Conservation (phyloP, 148 eudicot genomes). For the Amaranthus cruentus region DNA sequence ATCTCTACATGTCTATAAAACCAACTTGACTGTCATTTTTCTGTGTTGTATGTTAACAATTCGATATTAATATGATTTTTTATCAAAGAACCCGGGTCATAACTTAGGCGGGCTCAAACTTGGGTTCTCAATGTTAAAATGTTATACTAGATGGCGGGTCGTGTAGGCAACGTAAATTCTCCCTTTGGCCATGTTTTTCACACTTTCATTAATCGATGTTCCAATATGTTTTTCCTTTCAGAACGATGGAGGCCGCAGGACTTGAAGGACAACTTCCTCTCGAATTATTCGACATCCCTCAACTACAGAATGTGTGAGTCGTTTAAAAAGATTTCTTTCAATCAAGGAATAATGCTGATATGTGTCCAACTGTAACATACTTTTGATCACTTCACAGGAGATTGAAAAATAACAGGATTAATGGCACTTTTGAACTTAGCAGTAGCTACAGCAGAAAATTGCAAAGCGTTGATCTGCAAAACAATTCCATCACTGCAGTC, state of each 20-base stretch:
- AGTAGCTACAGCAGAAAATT: slow-evolving; percentile 35
- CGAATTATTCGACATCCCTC: slow-evolving; percentile 54
- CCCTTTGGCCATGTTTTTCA: no score
- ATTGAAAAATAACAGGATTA: slow-evolving; percentile 38
- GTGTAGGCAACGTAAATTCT: no score
- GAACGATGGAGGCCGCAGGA: slow-evolving; percentile 54
- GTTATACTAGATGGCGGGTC: no score
- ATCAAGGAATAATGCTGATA: neutral
- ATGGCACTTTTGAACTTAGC: slow-evolving; percentile 38
- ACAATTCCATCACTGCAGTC: slow-evolving; percentile 31
- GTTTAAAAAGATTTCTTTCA: neutral
- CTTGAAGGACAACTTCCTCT: slow-evolving; percentile 61
- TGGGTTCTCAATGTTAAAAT: no score
- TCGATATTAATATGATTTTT: no score
- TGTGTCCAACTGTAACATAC: neutral
- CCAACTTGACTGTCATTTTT: no score
- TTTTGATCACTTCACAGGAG: slow-evolving; percentile 21
- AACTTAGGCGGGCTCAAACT: no score
- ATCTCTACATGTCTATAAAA: no score
- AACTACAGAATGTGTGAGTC: slow-evolving; percentile 62
- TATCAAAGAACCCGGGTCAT: no score
- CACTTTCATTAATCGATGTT: no score
- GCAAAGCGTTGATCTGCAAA: slow-evolving; percentile 42
- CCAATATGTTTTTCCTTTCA: slow-evolving; percentile 22
- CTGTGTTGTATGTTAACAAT: no score